These are phyloP conservation scores for Pelargonium australe DNA, from an alignment of 441 rosid species.

Conservation along the genomic window DNA sequence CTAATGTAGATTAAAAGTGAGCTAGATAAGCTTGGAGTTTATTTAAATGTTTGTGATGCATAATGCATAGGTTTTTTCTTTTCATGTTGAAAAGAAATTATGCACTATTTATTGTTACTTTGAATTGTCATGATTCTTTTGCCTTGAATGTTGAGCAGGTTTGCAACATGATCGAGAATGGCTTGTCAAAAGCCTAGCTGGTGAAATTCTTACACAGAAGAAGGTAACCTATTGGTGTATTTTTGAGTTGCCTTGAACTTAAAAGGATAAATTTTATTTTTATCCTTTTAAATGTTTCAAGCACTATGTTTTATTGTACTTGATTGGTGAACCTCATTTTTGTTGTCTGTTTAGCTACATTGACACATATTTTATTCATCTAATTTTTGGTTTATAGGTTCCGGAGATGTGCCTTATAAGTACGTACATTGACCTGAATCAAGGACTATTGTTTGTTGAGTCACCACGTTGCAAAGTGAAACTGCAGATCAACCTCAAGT, in stretches of 20 bases:
- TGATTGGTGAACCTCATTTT: not conserved
- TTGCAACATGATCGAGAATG: constrained; percentile 82
- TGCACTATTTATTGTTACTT: too few species aligned
- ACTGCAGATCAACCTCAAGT: constrained; percentile 48
- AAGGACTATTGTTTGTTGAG: constrained; percentile 48
- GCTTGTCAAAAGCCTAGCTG: constrained; percentile 66
- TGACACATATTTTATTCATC: constrained; percentile 11
- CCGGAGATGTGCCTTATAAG: constrained; percentile 75
- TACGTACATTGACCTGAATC: constrained; percentile 57
- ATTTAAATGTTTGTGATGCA: not conserved
- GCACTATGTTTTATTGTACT: not conserved
- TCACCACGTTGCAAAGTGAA: constrained; percentile 56
- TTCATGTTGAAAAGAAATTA: too few species aligned
- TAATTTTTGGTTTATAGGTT: constrained; percentile 44
- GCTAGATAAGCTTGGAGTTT: not conserved
- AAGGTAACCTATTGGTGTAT: constrained; percentile 42
- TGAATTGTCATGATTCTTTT: constrained; percentile 12
- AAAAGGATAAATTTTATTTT: not conserved
- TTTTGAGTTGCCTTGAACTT: not conserved
- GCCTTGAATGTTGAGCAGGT: constrained; percentile 39
- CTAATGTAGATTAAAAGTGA: not conserved
- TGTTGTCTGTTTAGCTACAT: not conserved
- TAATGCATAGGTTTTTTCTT: not conserved
- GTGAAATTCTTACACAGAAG: constrained; percentile 81
- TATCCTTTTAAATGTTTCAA: not conserved